phyloP scores from a whole-genome alignment of 352 stramenopile species.

The Globisporangium barbulae region DNA sequence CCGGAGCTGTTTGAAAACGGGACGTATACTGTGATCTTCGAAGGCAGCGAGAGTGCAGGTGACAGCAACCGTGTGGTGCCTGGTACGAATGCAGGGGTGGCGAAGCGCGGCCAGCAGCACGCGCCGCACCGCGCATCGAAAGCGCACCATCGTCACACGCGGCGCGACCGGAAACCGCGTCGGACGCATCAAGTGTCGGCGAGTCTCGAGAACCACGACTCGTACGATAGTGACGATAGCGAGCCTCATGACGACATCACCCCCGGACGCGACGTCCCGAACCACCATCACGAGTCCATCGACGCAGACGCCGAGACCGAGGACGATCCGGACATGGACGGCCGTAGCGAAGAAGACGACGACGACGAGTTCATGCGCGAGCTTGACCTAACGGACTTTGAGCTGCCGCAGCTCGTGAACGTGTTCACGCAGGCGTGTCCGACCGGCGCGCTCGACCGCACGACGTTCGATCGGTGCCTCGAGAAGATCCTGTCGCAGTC shows the following conservation, averaged over 20 bases:
- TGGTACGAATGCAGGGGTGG: not conserved
- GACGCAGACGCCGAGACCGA: conserved; percentile 20
- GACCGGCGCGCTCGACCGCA: conserved; percentile 62
- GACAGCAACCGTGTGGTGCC: not conserved
- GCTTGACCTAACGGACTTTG: conserved; percentile 81
- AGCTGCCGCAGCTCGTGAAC: conserved; percentile 78
- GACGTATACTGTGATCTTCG: conserved; percentile 40
- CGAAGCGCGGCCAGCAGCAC: conserved; percentile 5
- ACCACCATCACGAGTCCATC: conserved; percentile 16
- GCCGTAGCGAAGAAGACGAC: conserved; percentile 17
- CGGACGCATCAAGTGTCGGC: conserved; percentile 14
- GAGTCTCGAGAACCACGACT: conserved; percentile 12
- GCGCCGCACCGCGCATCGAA: not conserved
- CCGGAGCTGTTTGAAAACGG: conserved; percentile 51
- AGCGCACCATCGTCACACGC: conserved; percentile 8
- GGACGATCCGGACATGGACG: conserved; percentile 18
- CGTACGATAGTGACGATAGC: conserved; percentile 22
- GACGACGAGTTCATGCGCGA: conserved; percentile 46
- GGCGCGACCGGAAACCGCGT: conserved; percentile 7
- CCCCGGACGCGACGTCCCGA: not conserved
- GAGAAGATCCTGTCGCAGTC: conserved; percentile 84
- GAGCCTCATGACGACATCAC: conserved; percentile 8
- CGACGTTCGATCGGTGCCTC: conserved; percentile 63
- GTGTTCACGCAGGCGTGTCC: conserved; percentile 79
- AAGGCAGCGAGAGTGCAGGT: conserved; percentile 7